phyloP scores from a whole-genome alignment of 1,284 basidiomycete genomes.

The Neolentinus lepideus region DNA sequence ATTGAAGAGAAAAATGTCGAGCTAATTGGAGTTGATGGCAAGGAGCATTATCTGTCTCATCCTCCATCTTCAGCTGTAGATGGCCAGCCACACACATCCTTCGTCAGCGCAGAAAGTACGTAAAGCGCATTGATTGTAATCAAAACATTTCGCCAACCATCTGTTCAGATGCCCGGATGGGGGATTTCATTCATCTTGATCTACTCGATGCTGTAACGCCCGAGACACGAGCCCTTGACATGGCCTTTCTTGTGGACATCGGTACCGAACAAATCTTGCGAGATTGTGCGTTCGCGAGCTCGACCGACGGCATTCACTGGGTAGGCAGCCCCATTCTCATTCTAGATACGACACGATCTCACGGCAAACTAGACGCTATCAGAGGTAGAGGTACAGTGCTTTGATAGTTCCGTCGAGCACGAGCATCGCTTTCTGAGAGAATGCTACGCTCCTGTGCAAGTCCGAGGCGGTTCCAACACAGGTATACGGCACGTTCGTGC shows the following conservation, averaged over 20 bases:
- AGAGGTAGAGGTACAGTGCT: background rate
- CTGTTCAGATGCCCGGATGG: conserved; percentile 23
- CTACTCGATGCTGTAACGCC: conserved; percentile 23
- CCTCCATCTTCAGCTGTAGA: conserved; percentile 54
- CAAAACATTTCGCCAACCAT: background rate
- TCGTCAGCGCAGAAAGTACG: conserved; percentile 39
- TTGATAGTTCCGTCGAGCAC: background rate
- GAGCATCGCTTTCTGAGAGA: conserved; percentile 19
- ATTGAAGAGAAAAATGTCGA: conserved; percentile 29
- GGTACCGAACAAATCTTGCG: conserved; percentile 31
- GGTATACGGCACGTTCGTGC: conserved; percentile 29
- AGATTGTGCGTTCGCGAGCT: conserved; percentile 28
- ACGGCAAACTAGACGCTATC: background rate
- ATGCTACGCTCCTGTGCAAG: conserved; percentile 23
- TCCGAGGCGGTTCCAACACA: background rate
- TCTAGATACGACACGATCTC: background rate
- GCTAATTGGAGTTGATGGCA: conserved; percentile 25
- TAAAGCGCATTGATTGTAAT: conserved; percentile 10
- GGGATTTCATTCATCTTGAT: conserved; percentile 44
- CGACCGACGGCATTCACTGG: conserved; percentile 32
- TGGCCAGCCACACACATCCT: conserved; percentile 36
- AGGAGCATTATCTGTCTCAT: conserved; percentile 32
- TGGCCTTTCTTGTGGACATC: conserved; percentile 38
- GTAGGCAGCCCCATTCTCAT: conserved; percentile 23
- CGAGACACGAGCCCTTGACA: conserved; percentile 21